Base-by-base conservation (phyloP, 2,329 filamentous ascomycete genomes). In the Rhynchosporium agropyri region DNA sequence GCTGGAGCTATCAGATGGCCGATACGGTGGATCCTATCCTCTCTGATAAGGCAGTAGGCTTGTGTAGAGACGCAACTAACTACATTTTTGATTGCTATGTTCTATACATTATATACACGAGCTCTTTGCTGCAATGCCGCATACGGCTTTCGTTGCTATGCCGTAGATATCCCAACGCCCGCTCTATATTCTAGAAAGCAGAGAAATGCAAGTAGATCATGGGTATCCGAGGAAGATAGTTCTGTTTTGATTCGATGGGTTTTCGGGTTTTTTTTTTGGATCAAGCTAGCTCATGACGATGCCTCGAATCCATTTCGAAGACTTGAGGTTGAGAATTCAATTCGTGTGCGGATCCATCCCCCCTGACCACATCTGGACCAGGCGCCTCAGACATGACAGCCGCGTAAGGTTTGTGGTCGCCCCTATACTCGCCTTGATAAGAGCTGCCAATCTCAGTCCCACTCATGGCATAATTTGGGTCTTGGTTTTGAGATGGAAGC, bases 381-480 rank as follows among this genome's bases (percentile, higher is more conserved):
- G 58, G 58, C 10, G 58, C 58, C 29, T 60, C 58, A 29, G 58
- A 60, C 36, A 53, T 33, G 15, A 60, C 1, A 4, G 58, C 46
- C 13, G 46, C 58, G 20, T 60, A 51, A 5, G 58, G 58, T n/a
- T 60, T 60, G 48, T 40, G 49, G 26, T 51, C 46, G 26, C 58
- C 58, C 29, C 46, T 49, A 38, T 45, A 33, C 28, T 60, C 58
- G 48, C 58, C 58, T 31, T 60, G 46, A 12, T 51, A 43, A 2
- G 33, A 15, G 8, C 13, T 15, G 4, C 48, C 48, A 36, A 29
- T 46, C 54, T 57, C 54, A 33, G 54, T 15, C 9, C 40, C 28
- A 31, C 46, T 38, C 53, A 36, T 15, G 28, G 28, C 12, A n/a
- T 45, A 46, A 46, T 46, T 20, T 20, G 15, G 15, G 15, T 10